Conservation (phyloP, 192 early-diverging fungal species). For the Coemansia sp. region DNA sequence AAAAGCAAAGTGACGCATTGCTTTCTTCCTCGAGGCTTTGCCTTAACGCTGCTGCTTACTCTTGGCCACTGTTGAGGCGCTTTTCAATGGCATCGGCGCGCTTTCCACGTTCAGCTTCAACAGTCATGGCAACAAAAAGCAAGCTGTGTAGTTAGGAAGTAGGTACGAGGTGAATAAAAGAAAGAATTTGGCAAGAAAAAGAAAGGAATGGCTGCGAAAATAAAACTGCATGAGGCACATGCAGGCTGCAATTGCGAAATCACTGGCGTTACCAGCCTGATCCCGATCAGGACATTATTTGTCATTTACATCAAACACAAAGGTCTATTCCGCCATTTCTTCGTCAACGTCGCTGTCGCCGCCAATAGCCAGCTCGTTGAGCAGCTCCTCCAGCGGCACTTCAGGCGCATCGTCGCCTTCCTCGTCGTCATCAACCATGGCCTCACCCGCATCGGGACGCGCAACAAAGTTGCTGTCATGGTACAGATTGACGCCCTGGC, state of each 20-base stretch:
- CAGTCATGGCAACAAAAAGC: constrained; percentile 18
- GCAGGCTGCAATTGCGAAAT: neutral
- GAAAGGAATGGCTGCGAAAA: neutral
- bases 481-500: constrained; percentile 93
- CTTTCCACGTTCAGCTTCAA: constrained; percentile 18
- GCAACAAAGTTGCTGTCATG: constrained; percentile 50
- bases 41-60: constrained; percentile 6
- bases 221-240: neutral
- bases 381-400: constrained; percentile 86
- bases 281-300: neutral
- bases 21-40: no score
- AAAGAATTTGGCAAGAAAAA: neutral
- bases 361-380: constrained; percentile 84
- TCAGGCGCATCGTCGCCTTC: constrained; percentile 93
- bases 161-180: no score
- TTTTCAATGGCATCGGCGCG: constrained; percentile 31
- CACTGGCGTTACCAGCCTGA: neutral
- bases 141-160: neutral
- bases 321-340: constrained; percentile 20
- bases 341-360: constrained; percentile 56
- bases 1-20: no score
- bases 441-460: constrained; percentile 13
- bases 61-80: constrained; percentile 15
- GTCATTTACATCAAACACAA: neutral
- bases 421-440: constrained; percentile 40